Conservation (phyloP, 306 rosid species). For the Luffa acutangula region DNA sequence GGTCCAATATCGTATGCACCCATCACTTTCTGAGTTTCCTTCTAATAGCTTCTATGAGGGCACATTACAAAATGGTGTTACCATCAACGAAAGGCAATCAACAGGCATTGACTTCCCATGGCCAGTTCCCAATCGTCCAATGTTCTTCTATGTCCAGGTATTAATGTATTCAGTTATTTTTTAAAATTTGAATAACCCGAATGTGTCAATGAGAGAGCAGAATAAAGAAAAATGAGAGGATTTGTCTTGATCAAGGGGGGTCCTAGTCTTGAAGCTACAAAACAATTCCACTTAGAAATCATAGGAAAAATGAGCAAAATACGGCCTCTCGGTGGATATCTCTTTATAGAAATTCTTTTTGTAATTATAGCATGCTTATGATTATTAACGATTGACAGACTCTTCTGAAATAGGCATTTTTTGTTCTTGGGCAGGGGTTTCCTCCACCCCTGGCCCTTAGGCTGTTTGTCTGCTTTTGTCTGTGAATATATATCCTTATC, state of each 20-base stretch:
- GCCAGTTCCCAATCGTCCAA: slow-evolving; percentile 99
- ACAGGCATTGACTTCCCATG: slow-evolving; percentile 98
- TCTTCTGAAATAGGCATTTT: no score
- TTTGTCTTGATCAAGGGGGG: neutral
- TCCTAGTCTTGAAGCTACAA: neutral
- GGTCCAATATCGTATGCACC: slow-evolving; percentile 99
- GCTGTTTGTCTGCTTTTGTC: no score
- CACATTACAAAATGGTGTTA: slow-evolving; percentile 94
- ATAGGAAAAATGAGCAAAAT: neutral
- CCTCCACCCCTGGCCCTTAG: no score
- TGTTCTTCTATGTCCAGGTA: slow-evolving; percentile 99
- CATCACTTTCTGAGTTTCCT: slow-evolving; percentile 93
- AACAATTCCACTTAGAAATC: neutral
- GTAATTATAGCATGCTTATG: no score
- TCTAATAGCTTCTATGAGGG: slow-evolving; percentile 99
- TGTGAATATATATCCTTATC: no score
- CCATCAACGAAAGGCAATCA: slow-evolving; percentile 89
- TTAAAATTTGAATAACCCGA: neutral
- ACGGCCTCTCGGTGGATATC: no score
- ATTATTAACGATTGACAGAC: no score
- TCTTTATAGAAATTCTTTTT: no score
- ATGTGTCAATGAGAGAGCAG: neutral
- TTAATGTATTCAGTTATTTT: slow-evolving; percentile 3
- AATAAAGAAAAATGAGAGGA: neutral
- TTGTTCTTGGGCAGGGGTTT: no score